Conservation (phyloP, 2,329 filamentous ascomycete genomes). For the Colletotrichum sp. region DNA sequence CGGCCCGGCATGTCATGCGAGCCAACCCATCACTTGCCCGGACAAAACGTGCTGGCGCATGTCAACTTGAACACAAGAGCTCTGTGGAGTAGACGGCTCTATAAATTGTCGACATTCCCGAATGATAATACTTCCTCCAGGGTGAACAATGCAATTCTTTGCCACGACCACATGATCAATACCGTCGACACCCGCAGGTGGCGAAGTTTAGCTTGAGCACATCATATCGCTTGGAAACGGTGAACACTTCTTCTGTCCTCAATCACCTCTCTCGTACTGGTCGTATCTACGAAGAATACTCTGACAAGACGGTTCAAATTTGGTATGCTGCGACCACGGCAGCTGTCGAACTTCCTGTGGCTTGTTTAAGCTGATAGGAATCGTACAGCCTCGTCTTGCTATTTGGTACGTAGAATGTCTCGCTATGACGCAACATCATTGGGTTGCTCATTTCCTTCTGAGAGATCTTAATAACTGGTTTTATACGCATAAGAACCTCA, state of each 20-base stretch:
- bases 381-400: not conserved
- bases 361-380: not conserved
- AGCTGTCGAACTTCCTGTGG: fast-evolving
- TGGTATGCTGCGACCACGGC: fast-evolving
- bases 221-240: not conserved
- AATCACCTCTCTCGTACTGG: not conserved
- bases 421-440: too few species aligned
- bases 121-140: not conserved
- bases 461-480: not conserved
- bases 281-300: not conserved
- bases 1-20: not conserved
- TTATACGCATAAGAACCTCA: not conserved
- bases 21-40: not conserved
- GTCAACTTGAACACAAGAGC: fast-evolving
- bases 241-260: not conserved
- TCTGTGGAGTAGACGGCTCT: not conserved
- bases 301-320: not conserved
- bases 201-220: not conserved
- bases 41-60: not conserved
- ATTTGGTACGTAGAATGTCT: too few species aligned
- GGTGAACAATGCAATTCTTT: not conserved
- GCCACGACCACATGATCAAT: not conserved
- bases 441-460: too few species aligned
- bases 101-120: not conserved
- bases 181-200: not conserved